Evolutionary conservation across 2,329 filamentous ascomycete species (phyloP), one percentile per base, ranked within the genome.

Genomic region (Ascocoryne sarcoides): DNA sequence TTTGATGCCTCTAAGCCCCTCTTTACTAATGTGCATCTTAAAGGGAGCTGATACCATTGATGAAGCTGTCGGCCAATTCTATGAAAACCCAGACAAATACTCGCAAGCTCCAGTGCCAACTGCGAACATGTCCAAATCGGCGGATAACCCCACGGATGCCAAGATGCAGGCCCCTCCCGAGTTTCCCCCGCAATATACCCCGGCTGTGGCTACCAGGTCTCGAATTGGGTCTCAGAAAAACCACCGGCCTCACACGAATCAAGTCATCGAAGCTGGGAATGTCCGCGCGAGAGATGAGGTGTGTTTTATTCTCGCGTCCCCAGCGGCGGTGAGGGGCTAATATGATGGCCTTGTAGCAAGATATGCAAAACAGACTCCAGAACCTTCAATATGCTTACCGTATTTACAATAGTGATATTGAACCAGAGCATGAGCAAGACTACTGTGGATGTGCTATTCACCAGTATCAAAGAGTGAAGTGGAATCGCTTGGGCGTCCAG

Each of bases 321-420:
- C 18, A 31, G 9, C 12, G 26, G 2, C 30, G 37, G n/a, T 30
- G 20, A 21, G 30, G 16, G 37, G 21, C 39, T 43, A 37, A 45
- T 21, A 23, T 36, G 14, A 21, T 26, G 5, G 14, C 32, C 14
- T 35, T 33, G 14, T 39, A 65, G 61, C 63, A 66, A 59, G 53
- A 65, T 23, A 68, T 69, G 62, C 64, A 68, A 40, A 60, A 64
- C 32, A 29, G 50, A 15, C 53, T 69, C 3, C 65, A 65, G 40
- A 55, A 34, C n/a, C 45, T 69, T 3, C 66, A 69, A 40, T 53
- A 53, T 10, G 40, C 54, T 23, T 62, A 62, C 48, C 39, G 48
- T 10, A 66, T 69, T 31, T 70, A 63, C 53, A 69, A 69, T 45
- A 56, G 53, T 36, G 66, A 69, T 36, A 63, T 69, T 31, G 66